Evolutionary conservation across 352 stramenopile species (phyloP).

Genomic region (Pythium myriotylum): DNA sequence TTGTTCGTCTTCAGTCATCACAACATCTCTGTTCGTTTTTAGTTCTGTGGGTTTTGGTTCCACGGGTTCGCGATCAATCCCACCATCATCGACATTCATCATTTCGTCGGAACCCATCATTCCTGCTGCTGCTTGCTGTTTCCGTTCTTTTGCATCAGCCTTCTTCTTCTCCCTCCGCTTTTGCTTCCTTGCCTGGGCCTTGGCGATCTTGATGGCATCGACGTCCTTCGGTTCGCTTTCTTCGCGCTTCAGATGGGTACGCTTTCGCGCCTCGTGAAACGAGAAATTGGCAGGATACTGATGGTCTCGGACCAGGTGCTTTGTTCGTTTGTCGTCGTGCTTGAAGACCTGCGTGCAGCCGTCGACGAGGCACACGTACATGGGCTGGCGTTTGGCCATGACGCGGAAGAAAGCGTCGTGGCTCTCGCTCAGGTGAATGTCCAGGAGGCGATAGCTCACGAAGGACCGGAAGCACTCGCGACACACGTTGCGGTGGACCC

Average conservation of each 20-base stretch:
- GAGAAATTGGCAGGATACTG: slow-evolving; percentile 46
- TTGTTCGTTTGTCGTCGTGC: slow-evolving; percentile 53
- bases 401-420: slow-evolving; percentile 71
- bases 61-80: background rate
- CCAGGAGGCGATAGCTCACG: slow-evolving; percentile 48
- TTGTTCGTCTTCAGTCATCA: background rate
- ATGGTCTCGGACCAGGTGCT: slow-evolving; percentile 43
- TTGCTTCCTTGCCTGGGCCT: slow-evolving; percentile 20
- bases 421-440: slow-evolving; percentile 65
- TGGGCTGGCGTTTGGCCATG: slow-evolving; percentile 58
- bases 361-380: slow-evolving; percentile 61
- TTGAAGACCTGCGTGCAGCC: slow-evolving; percentile 47
- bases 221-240: slow-evolving; percentile 4
- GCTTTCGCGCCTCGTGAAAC: slow-evolving; percentile 26
- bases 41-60: background rate
- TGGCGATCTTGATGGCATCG: slow-evolving; percentile 26
- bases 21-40: background rate
- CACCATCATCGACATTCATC: slow-evolving; percentile 2
- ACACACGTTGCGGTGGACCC: slow-evolving; percentile 49
- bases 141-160: background rate
- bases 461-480: slow-evolving; percentile 54
- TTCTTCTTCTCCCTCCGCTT: slow-evolving; percentile 26
- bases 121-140: background rate
- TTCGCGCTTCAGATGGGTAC: background rate
- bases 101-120: background rate